A percentile compares a stretch with the other conserved stretches of the same genome.
Evolutionary conservation across 352 stramenopile species (phyloP).

Genomic region (Globisporangium solare): DNA sequence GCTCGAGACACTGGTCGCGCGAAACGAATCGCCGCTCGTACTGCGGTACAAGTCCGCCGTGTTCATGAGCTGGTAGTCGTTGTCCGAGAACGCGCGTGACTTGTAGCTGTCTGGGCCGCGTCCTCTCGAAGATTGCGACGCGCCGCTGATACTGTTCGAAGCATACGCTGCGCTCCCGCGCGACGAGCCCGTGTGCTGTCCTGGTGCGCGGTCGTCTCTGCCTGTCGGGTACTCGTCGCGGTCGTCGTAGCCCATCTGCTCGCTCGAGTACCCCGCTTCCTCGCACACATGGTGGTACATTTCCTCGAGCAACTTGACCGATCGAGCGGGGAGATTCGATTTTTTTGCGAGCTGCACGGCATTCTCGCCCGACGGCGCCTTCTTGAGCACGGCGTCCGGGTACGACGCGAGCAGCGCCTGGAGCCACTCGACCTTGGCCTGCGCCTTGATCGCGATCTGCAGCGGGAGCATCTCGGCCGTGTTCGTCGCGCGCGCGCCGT

Average conservation of each 20-base stretch:
- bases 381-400: conserved; percentile 76
- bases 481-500: conserved; percentile 60
- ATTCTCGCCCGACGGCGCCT: conserved; percentile 67
- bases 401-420: conserved; percentile 80
- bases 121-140: too few relatives aligned
- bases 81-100: conserved; percentile 60
- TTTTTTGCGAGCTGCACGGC: conserved; percentile 71
- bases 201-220: not conserved
- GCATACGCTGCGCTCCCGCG: too few relatives aligned
- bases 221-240: not conserved
- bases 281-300: conserved; percentile 86
- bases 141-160: too few relatives aligned
- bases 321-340: conserved; percentile 42
- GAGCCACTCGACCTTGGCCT: conserved; percentile 84
- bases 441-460: conserved; percentile 85
- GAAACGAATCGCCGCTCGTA: conserved; percentile 10
- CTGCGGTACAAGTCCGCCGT: conserved; percentile 6
- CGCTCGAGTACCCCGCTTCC: conserved; percentile 46
- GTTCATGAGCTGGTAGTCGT: conserved; percentile 35
- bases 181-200: too few relatives aligned
- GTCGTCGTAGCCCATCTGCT: conserved; percentile 53
- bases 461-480: conserved; percentile 82
- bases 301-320: conserved; percentile 76
- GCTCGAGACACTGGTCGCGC: conserved; percentile 24
- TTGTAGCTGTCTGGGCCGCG: conserved; percentile 29